These are phyloP conservation scores for Withania somnifera DNA, from an alignment of 305 asterid species.

Conservation along the genomic window DNA sequence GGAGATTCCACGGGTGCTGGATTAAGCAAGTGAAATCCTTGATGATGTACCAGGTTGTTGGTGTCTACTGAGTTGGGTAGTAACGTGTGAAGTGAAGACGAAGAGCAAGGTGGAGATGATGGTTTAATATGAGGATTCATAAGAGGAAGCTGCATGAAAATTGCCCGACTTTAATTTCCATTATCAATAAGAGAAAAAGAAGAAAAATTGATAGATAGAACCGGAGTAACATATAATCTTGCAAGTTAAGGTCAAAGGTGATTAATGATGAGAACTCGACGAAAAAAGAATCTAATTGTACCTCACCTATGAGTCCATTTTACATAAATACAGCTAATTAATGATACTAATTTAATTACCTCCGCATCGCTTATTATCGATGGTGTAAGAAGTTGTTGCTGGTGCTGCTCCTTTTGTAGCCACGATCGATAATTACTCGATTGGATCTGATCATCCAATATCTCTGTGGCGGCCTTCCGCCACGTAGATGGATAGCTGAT, in stretches of 20 bases:
- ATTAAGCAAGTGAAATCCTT: constrained; percentile 29
- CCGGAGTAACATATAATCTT: background rate
- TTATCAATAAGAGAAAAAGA: background rate
- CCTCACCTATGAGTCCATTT: background rate
- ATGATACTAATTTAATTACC: constrained; percentile 8
- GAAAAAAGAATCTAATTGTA: background rate
- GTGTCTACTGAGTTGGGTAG: constrained; percentile 10
- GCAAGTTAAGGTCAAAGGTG: background rate
- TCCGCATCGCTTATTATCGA: constrained; percentile 13
- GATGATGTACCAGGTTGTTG: constrained; percentile 14
- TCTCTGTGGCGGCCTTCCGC: constrained; percentile 18
- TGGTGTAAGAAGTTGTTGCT: background rate
- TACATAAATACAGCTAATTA: background rate
- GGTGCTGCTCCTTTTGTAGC: constrained; percentile 32
- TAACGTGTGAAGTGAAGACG: constrained; percentile 16
- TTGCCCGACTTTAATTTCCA: background rate
- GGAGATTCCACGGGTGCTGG: constrained; percentile 12
- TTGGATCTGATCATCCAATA: constrained; percentile 45
- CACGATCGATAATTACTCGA: constrained; percentile 14
- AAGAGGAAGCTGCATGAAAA: constrained; percentile 34
- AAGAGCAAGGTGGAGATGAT: constrained; percentile 11
- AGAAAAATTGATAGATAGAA: background rate
- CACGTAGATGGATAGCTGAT: constrained; percentile 21
- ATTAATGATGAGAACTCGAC: background rate
- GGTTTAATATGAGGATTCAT: constrained; percentile 30